Percentiles rank a stretch among this genome's conserved stretches.
Evolutionary conservation across 805 yeast species (phyloP).

Genomic region (Pichia thaimueangensis): DNA sequence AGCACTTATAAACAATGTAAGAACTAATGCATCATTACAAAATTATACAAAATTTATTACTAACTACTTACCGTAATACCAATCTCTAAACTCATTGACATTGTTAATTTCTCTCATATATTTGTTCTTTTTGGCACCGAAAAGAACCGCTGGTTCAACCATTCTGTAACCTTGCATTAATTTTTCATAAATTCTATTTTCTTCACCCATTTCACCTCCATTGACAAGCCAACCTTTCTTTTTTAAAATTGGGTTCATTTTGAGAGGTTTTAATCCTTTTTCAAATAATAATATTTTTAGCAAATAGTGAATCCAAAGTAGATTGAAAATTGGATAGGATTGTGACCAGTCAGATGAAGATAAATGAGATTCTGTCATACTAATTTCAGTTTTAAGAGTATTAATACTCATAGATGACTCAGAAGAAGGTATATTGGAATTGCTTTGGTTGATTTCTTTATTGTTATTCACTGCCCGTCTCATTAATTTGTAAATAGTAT

Average conservation of each 20-base stretch:
- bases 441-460: conserved; percentile 24
- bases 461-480: conserved; percentile 6
- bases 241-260: conserved; percentile 23
- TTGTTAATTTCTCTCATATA: conserved; percentile 15
- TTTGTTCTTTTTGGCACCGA: conserved; percentile 17
- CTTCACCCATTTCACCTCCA: conserved; percentile 18
- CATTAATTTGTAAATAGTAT: conserved; percentile 56
- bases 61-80: conserved; percentile 6
- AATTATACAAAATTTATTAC: no score
- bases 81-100: conserved; percentile 15
- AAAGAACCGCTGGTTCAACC: conserved; percentile 28
- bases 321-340: conserved; percentile 44
- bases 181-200: conserved; percentile 22
- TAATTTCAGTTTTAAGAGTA: conserved; percentile 4
- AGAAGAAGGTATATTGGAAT: conserved; percentile 12
- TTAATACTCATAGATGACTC: conserved; percentile 4
- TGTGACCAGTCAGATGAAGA: conserved; percentile 34
- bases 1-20: no score
- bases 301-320: conserved; percentile 62
- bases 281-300: conserved; percentile 40
- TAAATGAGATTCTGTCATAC: not conserved
- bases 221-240: conserved; percentile 15
- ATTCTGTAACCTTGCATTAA: conserved; percentile 27
- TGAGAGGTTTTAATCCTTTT: conserved; percentile 30
- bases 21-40: no score